phyloP scores from a whole-genome alignment of 2,329 filamentous ascomycete species.

The Fusarium scirpi region DNA sequence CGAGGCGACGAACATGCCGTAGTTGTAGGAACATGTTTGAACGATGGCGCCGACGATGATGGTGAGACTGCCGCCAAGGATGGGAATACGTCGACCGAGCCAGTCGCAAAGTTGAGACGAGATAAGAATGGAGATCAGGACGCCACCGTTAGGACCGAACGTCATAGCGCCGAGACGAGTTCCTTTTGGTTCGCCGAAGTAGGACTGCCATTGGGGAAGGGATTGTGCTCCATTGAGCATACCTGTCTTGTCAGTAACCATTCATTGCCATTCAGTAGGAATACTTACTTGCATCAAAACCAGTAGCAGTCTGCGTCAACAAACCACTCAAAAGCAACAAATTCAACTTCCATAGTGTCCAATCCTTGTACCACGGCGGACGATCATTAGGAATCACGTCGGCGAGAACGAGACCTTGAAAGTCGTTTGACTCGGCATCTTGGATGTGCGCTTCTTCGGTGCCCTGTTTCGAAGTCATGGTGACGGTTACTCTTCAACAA shows the following conservation, averaged over 20 bases:
- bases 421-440: conserved; percentile 32
- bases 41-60: conserved; percentile 49
- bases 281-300: conserved; percentile 49
- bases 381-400: conserved; percentile 42
- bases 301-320: conserved; percentile 49
- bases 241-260: conserved; percentile 40
- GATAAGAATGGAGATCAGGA: conserved; percentile 43
- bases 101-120: conserved; percentile 48
- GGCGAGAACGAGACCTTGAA: conserved; percentile 42
- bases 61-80: conserved; percentile 44
- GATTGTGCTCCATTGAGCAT: conserved; percentile 53
- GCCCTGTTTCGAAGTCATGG: conserved; percentile 17
- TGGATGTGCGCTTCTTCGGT: conserved; percentile 24
- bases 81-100: conserved; percentile 46
- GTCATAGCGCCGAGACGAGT: conserved; percentile 50
- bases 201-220: conserved; percentile 48
- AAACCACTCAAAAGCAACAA: conserved; percentile 49
- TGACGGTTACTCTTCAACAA: not conserved
- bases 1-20: conserved; percentile 52
- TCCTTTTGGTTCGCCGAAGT: conserved; percentile 47
- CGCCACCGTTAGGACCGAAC: conserved; percentile 41
- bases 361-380: conserved; percentile 42
- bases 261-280: no score
- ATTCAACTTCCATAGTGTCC: conserved; percentile 49
- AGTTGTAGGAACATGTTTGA: conserved; percentile 48